phyloP scores from a whole-genome alignment of 495 filamentous ascomycete species.

The Tuber aestivum region DNA sequence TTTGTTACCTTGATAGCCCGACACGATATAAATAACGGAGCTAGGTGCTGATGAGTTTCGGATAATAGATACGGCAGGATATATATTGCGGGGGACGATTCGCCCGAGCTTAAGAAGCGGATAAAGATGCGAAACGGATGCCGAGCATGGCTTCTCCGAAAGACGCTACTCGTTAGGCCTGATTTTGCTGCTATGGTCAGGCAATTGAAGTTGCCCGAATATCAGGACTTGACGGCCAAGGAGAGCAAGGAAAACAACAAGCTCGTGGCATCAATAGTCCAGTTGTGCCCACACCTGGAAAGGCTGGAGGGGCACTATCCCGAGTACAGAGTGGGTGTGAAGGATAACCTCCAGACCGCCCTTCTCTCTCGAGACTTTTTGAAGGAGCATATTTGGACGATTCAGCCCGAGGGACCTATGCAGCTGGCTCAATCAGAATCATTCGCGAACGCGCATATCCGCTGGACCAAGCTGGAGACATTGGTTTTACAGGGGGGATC shows the following conservation, averaged over 20 bases:
- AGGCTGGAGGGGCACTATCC: constrained; percentile 64
- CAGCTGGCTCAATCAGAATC: constrained; percentile 57
- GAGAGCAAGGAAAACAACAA: constrained; percentile 61
- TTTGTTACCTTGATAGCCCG: constrained; percentile 16
- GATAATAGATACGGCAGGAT: constrained; percentile 26
- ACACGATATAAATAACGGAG: background rate
- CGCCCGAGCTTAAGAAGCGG: constrained; percentile 20
- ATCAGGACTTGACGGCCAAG: constrained; percentile 48
- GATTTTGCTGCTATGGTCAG: constrained; percentile 66
- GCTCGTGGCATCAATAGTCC: constrained; percentile 70
- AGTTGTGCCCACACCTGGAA: constrained; percentile 82
- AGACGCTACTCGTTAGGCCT: constrained; percentile 65
- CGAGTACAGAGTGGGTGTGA: constrained; percentile 64
- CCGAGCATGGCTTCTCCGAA: constrained; percentile 65
- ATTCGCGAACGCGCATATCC: constrained; percentile 63
- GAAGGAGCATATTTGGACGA: constrained; percentile 74
- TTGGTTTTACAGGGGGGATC: constrained; percentile 65
- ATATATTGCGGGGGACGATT: constrained; percentile 27
- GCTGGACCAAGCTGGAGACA: constrained; percentile 67
- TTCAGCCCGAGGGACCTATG: constrained; percentile 48
- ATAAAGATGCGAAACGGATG: constrained; percentile 48
- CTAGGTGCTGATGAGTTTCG: constrained; percentile 14
- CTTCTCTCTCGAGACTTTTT: constrained; percentile 67
- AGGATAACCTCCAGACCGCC: constrained; percentile 64
- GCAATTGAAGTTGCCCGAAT: constrained; percentile 66